Evolutionary conservation across 306 rosid species (phyloP), one percentile per base, ranked within the genome.

Genomic region (Arachis hypogaea): DNA sequence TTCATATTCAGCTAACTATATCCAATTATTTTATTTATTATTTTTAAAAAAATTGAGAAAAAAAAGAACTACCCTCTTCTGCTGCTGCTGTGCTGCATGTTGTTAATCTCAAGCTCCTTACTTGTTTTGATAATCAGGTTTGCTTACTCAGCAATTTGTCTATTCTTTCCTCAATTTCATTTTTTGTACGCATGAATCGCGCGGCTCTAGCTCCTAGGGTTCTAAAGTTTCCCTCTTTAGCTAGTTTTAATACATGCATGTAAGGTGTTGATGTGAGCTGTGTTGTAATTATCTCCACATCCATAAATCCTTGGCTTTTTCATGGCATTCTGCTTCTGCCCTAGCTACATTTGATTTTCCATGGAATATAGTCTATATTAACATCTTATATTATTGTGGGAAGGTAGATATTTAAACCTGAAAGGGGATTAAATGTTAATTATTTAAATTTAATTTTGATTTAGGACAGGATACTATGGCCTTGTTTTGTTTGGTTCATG

Each of bases 161-260:
- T 44, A n/a, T 59, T 59, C 4, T 30, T 9, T 18, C 52, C 1
- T 47, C 47, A 30, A 59, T 72, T 71, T 50, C 61, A 16, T 41
- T 46, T 51, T 30, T 4, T 28, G 0, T 67, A 11, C 70, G 5
- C 47, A 5, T 72, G 63, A 58, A 47, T 72, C 47, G 38, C 30
- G 63, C 65, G 65, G 12, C 16, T 38, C 33, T 52, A 2, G 41
- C 29, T 59, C 64, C 68, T 74, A 74, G 68, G 67, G 56, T 73
- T 61, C 47, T 52, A 69, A n/a, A 28, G 38, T 47, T 51, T 1
- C 63, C 75, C 9, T 0, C 11, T 10, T 33, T 3, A 49, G 43
- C 43, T 62, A 49, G 29, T 50, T 73, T 7, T 49, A 38, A 43
- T 11, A 16, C 56, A 50, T 11, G 1, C 11, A 46, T 22, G 28